These are phyloP conservation scores for Helminthosporium solani DNA, from an alignment of 2,329 filamentous ascomycete species.

Conservation along the genomic window DNA sequence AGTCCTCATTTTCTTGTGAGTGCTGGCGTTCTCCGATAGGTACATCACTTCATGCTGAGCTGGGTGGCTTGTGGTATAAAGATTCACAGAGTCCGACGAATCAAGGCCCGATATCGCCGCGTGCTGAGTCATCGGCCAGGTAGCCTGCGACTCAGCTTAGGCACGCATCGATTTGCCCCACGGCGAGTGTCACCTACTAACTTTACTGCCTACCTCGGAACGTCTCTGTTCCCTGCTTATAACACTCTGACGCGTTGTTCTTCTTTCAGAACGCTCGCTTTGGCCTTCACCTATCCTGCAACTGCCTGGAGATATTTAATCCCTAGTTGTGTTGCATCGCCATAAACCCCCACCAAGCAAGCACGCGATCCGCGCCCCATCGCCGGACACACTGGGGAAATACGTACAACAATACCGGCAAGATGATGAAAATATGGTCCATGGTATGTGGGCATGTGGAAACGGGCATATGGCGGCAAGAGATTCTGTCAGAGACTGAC, in stretches of 20 bases:
- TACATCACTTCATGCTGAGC: too few relatives aligned
- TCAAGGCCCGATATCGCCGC: background rate
- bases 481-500: slow-evolving; percentile 20
- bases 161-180: slow-evolving; percentile 16
- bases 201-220: too few relatives aligned
- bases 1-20: too few relatives aligned
- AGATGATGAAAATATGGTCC: slow-evolving; percentile 99
- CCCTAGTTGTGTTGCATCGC: slow-evolving; percentile 9
- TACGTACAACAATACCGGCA: slow-evolving; percentile 43
- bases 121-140: slow-evolving; percentile 6
- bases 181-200: slow-evolving; percentile 12
- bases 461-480: background rate
- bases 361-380: slow-evolving; percentile 18
- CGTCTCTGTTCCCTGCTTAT: too few relatives aligned
- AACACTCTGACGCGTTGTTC: slow-evolving; percentile 6
- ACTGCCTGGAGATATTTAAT: background rate
- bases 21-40: too few relatives aligned
- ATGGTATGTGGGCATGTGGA: slow-evolving; percentile 65
- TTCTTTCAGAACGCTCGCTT: slow-evolving; percentile 12
- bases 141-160: slow-evolving; percentile 7
- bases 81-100: background rate
- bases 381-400: slow-evolving; percentile 6
- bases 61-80: background rate
- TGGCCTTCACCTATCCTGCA: background rate
- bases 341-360: slow-evolving; percentile 6